Evolutionary conservation across 2,329 filamentous ascomycete genomes (phyloP).

Genomic region (Alternaria rosae): DNA sequence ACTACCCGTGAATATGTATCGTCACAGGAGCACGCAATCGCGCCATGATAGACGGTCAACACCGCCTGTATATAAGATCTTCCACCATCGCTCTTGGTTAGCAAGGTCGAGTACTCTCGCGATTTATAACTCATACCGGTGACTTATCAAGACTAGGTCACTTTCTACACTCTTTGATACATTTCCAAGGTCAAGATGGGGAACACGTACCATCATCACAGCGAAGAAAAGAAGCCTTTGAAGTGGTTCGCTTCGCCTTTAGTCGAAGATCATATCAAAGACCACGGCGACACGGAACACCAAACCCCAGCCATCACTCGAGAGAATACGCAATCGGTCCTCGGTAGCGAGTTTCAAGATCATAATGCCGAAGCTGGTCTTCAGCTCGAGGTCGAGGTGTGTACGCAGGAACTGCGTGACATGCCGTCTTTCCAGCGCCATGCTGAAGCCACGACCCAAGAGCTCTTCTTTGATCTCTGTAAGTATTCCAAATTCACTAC

Average conservation of each 20-base stretch:
- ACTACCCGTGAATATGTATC: not conserved
- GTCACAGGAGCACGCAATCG: not conserved
- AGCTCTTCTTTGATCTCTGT: conserved; percentile 11
- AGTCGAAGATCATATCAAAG: not conserved
- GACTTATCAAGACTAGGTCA: not conserved
- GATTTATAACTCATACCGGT: not conserved
- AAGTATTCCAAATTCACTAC: not conserved
- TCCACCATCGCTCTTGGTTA: not conserved
- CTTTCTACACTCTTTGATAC: not conserved
- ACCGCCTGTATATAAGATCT: not conserved
- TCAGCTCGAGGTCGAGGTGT: not conserved
- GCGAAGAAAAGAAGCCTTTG: conserved; percentile 1
- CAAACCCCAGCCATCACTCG: not conserved
- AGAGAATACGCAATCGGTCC: not conserved
- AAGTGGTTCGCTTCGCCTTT: conserved; percentile 3
- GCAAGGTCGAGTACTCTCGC: not conserved
- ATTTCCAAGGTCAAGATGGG: not conserved
- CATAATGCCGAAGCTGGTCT: not conserved
- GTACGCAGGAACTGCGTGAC: not conserved
- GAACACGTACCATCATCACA: not conserved
- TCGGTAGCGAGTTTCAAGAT: not conserved
- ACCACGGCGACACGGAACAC: not conserved
- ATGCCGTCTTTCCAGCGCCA: conserved; percentile 2
- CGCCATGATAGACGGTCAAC: not conserved
- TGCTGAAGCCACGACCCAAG: conserved; percentile 4